Percentiles rank a stretch among this genome's conserved stretches.
These are phyloP conservation scores for Aspergillus fructus DNA, from an alignment of 2,329 filamentous ascomycete genomes.

Conservation along the genomic window DNA sequence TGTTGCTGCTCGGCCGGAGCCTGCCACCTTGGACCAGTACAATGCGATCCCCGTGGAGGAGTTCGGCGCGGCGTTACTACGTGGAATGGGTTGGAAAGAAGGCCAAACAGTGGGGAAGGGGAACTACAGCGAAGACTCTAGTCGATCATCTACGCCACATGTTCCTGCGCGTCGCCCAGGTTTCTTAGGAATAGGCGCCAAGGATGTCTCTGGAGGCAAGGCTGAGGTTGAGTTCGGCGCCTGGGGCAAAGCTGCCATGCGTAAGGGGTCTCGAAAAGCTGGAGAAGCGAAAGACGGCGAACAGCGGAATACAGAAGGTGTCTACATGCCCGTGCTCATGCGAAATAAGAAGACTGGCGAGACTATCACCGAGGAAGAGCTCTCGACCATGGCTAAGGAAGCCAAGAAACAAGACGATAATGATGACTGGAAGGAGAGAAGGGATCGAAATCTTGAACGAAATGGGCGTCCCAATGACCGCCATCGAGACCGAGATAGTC, in stretches of 20 bases:
- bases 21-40: constrained; percentile 79
- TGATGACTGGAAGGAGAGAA: constrained; percentile 46
- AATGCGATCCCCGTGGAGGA: constrained; percentile 88
- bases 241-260: constrained; percentile 68
- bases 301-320: constrained; percentile 42
- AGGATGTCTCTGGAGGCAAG: constrained; percentile 62
- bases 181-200: constrained; percentile 84
- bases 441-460: constrained; percentile 45
- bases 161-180: constrained; percentile 71
- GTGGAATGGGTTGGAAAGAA: constrained; percentile 94
- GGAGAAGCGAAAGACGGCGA: constrained; percentile 44
- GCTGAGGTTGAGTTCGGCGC: constrained; percentile 71
- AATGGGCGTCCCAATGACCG: constrained; percentile 37
- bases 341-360: constrained; percentile 63
- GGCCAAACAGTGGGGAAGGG: constrained; percentile 59
- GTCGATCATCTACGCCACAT: constrained; percentile 59
- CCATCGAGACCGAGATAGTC: constrained; percentile 27
- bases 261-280: constrained; percentile 57
- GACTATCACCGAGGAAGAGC: constrained; percentile 61
- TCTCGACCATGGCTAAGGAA: constrained; percentile 52
- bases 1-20: constrained; percentile 69
- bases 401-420: constrained; percentile 46
- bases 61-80: constrained; percentile 84
- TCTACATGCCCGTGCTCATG: constrained; percentile 63
- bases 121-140: constrained; percentile 43